phyloP scores from a whole-genome alignment of 768 basidiomycete species.

The Lactarius pseudohatsudake region DNA sequence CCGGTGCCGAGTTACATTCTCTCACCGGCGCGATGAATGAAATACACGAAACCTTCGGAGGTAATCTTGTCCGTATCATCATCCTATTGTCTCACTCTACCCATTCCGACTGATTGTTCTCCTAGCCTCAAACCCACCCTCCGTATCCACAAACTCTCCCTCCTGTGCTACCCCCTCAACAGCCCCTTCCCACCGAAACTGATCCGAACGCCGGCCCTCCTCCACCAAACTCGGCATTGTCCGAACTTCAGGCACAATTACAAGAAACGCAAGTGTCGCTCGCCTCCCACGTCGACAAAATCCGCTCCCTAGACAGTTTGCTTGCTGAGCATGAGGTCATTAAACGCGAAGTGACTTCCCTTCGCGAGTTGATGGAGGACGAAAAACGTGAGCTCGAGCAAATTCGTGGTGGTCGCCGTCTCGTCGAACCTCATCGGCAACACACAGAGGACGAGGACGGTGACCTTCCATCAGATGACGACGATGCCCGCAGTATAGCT shows the following conservation, averaged over 20 bases:
- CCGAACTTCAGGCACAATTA: conserved; percentile 78
- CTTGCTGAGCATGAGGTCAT: conserved; percentile 83
- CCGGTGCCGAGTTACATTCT: conserved; percentile 78
- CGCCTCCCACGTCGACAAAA: conserved; percentile 75
- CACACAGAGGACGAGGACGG: conserved; percentile 30
- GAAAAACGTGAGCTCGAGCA: conserved; percentile 52
- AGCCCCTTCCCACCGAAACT: conserved; percentile 32
- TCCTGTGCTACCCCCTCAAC: conserved; percentile 47
- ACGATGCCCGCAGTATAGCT: conserved; percentile 66
- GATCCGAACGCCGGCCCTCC: conserved; percentile 24
- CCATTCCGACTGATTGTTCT: background rate
- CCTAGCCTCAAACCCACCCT: conserved; percentile 58
- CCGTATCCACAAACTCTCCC: conserved; percentile 67
- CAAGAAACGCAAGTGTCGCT: conserved; percentile 81
- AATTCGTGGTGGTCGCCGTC: conserved; percentile 32
- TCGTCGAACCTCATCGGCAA: conserved; percentile 23
- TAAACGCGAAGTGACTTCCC: conserved; percentile 68
- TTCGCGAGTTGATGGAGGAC: conserved; percentile 73
- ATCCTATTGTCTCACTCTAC: background rate
- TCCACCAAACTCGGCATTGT: conserved; percentile 41
- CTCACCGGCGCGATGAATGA: conserved; percentile 80
- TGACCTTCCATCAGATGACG: conserved; percentile 40
- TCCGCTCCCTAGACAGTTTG: conserved; percentile 77
- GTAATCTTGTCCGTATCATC: conserved; percentile 60
- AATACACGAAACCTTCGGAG: conserved; percentile 90